A percentile compares a stretch with the other conserved stretches of the same genome.
These are phyloP conservation scores for Coemansia guatemalensis DNA, from an alignment of 192 early-diverging fungal genomes.

Conservation along the genomic window DNA sequence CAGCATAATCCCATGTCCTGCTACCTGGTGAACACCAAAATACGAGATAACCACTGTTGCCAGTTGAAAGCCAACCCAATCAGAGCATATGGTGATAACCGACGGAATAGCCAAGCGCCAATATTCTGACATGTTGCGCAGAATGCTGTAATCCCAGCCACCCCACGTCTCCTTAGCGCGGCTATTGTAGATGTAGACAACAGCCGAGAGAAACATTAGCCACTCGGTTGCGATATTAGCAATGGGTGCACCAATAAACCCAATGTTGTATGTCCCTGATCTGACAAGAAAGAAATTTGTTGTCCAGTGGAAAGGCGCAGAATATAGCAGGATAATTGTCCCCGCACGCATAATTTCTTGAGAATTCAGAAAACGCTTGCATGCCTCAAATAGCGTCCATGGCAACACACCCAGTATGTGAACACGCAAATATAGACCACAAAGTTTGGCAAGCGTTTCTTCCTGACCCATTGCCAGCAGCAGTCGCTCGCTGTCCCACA, in stretches of 20 bases:
- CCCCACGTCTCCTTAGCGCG: constrained; percentile 76
- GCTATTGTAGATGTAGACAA: constrained; percentile 61
- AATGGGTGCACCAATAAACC: constrained; percentile 78
- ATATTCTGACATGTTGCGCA: constrained; percentile 61
- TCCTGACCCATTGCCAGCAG: constrained; percentile 72
- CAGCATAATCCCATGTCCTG: constrained; percentile 69
- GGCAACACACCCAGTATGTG: constrained; percentile 71
- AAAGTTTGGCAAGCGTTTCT: constrained; percentile 57
- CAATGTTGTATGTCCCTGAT: constrained; percentile 59
- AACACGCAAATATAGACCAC: constrained; percentile 61
- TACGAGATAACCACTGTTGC: constrained; percentile 67
- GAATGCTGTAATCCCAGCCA: constrained; percentile 68
- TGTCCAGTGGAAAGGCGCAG: constrained; percentile 67
- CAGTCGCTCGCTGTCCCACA: constrained; percentile 63
- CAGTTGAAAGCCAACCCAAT: constrained; percentile 77
- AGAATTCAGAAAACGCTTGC: constrained; percentile 75
- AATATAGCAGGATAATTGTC: constrained; percentile 65
- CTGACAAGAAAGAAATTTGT: constrained; percentile 77
- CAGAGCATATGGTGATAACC: constrained; percentile 70
- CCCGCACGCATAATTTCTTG: constrained; percentile 82
- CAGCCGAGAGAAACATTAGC: constrained; percentile 60
- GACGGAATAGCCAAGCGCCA: constrained; percentile 71
- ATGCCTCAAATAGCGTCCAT: constrained; percentile 71
- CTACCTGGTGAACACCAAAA: constrained; percentile 68
- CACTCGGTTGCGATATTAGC: constrained; percentile 67